Evolutionary conservation across 1,139 yeast species (phyloP).

Genomic region (Saccharomyces hybrid): DNA sequence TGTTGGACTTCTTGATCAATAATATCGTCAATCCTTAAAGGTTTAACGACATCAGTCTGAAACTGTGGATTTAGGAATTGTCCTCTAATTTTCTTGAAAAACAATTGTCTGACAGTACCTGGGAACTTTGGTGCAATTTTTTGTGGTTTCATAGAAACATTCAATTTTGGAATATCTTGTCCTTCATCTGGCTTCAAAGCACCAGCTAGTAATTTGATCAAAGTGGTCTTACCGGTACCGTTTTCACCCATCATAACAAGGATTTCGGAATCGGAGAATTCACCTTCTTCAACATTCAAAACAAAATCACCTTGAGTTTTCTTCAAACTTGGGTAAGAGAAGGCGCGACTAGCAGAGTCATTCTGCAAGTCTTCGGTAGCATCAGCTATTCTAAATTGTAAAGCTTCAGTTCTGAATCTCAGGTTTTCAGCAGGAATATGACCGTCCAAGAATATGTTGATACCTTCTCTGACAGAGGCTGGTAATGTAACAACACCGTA

Average conservation of each 20-base stretch:
- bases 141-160: slow-evolving; percentile 97
- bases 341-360: slow-evolving; percentile 67
- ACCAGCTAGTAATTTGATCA: slow-evolving; percentile 92
- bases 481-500: slow-evolving; percentile 98
- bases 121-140: slow-evolving; percentile 97
- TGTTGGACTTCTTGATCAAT: slow-evolving; percentile 97
- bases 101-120: slow-evolving; percentile 96
- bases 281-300: slow-evolving; percentile 74
- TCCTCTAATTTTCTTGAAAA: slow-evolving; percentile 92
- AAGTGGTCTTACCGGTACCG: slow-evolving; percentile 98
- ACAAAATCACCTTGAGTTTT: slow-evolving; percentile 96
- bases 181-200: slow-evolving; percentile 81
- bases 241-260: slow-evolving; percentile 99
- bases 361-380: slow-evolving; percentile 71
- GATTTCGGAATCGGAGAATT: slow-evolving; percentile 92
- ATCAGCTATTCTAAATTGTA: slow-evolving; percentile 91
- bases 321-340: slow-evolving; percentile 68
- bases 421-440: slow-evolving; percentile 93
- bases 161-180: slow-evolving; percentile 71
- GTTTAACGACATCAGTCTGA: slow-evolving; percentile 96
- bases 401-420: slow-evolving; percentile 92
- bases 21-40: slow-evolving; percentile 85
- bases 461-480: slow-evolving; percentile 95
- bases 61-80: slow-evolving; percentile 94
- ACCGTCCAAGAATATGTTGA: slow-evolving; percentile 95